Evolutionary conservation across 345 rosid species (phyloP).

Genomic region (Rhizophora apiculata): DNA sequence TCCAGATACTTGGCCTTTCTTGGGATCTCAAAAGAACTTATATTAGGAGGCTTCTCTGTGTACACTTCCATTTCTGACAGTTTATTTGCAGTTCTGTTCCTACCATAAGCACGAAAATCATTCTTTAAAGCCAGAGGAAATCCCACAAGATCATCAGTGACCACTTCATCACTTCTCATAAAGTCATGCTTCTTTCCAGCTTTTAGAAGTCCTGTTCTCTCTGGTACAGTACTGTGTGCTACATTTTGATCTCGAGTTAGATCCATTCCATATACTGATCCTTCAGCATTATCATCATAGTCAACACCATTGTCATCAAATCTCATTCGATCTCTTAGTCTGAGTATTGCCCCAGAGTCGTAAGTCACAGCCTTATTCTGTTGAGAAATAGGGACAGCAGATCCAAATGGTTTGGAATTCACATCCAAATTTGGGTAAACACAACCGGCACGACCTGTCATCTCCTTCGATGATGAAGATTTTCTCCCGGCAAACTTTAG

Average conservation of each 20-base stretch:
- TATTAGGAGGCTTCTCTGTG: constrained; percentile 30
- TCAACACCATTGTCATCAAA: constrained; percentile 34
- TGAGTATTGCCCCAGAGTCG: constrained; percentile 41
- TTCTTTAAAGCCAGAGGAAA: constrained; percentile 57
- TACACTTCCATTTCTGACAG: constrained; percentile 31
- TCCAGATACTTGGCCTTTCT: constrained; percentile 47
- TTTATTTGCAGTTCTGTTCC: constrained; percentile 35
- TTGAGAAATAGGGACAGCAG: constrained; percentile 36
- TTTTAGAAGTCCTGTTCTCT: constrained; percentile 46
- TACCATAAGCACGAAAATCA: constrained; percentile 40
- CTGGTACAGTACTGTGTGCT: constrained; percentile 23
- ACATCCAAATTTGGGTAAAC: constrained; percentile 42
- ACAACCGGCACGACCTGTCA: constrained; percentile 38
- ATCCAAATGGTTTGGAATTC: constrained; percentile 45
- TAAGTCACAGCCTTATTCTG: constrained; percentile 39
- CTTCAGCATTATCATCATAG: constrained; percentile 30
- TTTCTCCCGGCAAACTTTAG: constrained; percentile 54
- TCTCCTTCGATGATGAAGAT: constrained; percentile 36
- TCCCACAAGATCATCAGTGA: constrained; percentile 43
- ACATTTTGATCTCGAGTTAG: constrained; percentile 42
- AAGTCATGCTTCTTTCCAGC: constrained; percentile 50
- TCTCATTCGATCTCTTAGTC: constrained; percentile 49
- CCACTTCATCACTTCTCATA: constrained; percentile 43
- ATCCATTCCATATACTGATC: constrained; percentile 62
- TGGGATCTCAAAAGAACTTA: constrained; percentile 29